Evolutionary conservation across 768 basidiomycete species (phyloP), one percentile per base, ranked within the genome.

Genomic region (Termitomyces sp.): DNA sequence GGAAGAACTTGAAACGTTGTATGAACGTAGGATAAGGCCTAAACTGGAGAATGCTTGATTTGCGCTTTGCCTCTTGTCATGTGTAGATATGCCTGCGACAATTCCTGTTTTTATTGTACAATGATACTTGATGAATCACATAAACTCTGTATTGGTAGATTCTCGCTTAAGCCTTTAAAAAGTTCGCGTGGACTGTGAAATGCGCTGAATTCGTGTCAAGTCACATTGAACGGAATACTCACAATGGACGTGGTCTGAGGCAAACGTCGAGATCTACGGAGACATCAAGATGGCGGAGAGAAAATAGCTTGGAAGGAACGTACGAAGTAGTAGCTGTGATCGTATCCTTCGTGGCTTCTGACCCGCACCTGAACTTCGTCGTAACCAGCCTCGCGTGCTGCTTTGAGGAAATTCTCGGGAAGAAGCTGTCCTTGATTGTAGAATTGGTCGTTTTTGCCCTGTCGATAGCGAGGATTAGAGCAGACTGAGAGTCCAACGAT

Each of bases 241-340:
- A 92, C 92, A 98, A 53, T 87, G 87, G 62, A 98, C 79, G 66
- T 99, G 96, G 63, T 94, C 94, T 11, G 87, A 77, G 18, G 85
- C 88, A 67, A 96, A 96, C 3, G 92, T 94, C 0, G 94, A 30
- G 30, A 30, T 30, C 30, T 30, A 30, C 6, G 4, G 30, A 30
- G 7, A 30, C 3, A 30, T 7, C 7, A 5, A 30, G 30, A 32
- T 14, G 16, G 14, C 36, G 43, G 26, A 22, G 36, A 26, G 43
- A 20, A 30, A 24, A 16, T 11, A 16, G 32, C 30, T 6, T 3
- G 40, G 7, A 40, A 49, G 3, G 18, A 64, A 60, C 78, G 63
- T 67, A 78, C 93, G 66, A 96, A 97, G 72, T 87, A 95, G 68
- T 95, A 95, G 53, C 86, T 85, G 67, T 94, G 90, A 65, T 95